Evolutionary conservation across 2,329 filamentous ascomycete species (phyloP).

Genomic region (Diaporthe longicolla): DNA sequence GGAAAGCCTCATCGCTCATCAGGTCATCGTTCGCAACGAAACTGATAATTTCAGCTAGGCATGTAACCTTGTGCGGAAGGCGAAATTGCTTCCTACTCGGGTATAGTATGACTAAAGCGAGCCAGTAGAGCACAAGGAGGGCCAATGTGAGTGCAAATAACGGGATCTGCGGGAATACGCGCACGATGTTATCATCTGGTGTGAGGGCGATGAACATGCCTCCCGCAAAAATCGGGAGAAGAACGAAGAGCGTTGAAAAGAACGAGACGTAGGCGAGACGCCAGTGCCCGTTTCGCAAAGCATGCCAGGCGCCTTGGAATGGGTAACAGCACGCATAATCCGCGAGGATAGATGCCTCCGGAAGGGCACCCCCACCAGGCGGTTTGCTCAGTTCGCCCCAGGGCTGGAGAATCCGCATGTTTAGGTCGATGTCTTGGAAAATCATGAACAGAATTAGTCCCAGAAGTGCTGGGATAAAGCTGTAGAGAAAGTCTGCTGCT

Average conservation of each 20-base stretch:
- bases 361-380: slow-evolving; percentile 69
- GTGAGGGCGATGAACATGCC: slow-evolving; percentile 83
- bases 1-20: slow-evolving; percentile 80
- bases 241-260: slow-evolving; percentile 70
- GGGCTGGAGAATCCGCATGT: slow-evolving; percentile 76
- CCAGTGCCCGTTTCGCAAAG: slow-evolving; percentile 73
- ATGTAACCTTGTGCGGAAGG: slow-evolving; percentile 81
- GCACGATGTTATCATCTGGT: slow-evolving; percentile 62
- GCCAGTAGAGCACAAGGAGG: slow-evolving; percentile 78
- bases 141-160: slow-evolving; percentile 81
- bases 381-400: slow-evolving; percentile 72
- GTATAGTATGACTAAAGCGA: slow-evolving; percentile 73
- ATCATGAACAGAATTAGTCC: slow-evolving; percentile 77
- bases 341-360: slow-evolving; percentile 75
- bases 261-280: slow-evolving; percentile 74
- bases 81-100: slow-evolving; percentile 72
- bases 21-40: slow-evolving; percentile 83
- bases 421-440: slow-evolving; percentile 77
- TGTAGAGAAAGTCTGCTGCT: slow-evolving; percentile 89
- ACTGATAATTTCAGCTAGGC: slow-evolving; percentile 81
- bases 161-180: slow-evolving; percentile 80
- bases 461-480: slow-evolving; percentile 78
- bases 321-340: slow-evolving; percentile 80
- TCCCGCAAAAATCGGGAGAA: slow-evolving; percentile 77
- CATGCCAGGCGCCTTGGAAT: slow-evolving; percentile 70